A percentile compares a stretch with the other conserved stretches of the same genome.
Evolutionary conservation across 2,329 filamentous ascomycete species (phyloP).

Genomic region (Curvularia sp.): DNA sequence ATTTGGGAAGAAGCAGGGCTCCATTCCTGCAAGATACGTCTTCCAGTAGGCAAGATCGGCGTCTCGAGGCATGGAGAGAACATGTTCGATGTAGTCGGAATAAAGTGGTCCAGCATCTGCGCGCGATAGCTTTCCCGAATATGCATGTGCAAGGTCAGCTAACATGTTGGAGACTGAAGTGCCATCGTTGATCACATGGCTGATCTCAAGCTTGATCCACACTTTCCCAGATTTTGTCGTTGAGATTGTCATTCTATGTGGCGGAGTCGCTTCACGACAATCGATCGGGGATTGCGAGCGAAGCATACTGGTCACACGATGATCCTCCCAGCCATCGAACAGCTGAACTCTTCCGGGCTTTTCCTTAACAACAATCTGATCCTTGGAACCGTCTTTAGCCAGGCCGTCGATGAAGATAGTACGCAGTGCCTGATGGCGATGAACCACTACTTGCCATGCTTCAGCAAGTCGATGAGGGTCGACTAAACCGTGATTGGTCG

Average conservation of each 20-base stretch:
- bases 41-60: constrained; percentile 56
- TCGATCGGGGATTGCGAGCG: constrained; percentile 34
- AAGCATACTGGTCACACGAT: constrained; percentile 24
- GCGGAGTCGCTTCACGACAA: constrained; percentile 45
- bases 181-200: constrained; percentile 60
- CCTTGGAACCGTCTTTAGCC: constrained; percentile 41
- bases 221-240: constrained; percentile 49
- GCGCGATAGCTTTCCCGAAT: constrained; percentile 51
- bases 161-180: constrained; percentile 59
- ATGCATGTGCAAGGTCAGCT: constrained; percentile 55
- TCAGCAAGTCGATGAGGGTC: constrained; percentile 39
- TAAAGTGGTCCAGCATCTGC: constrained; percentile 48
- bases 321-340: constrained; percentile 33
- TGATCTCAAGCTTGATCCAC: constrained; percentile 59
- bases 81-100: constrained; percentile 48
- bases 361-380: constrained; percentile 44
- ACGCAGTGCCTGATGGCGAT: constrained; percentile 42
- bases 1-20: constrained; percentile 57
- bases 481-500: constrained; percentile 24
- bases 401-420: constrained; percentile 47
- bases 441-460: constrained; percentile 47
- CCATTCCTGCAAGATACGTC: constrained; percentile 52
- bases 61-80: constrained; percentile 38
- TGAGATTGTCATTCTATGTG: constrained; percentile 57
- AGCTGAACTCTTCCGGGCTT: constrained; percentile 36